Evolutionary conservation across 2,329 filamentous ascomycete species (phyloP).

Genomic region (Colletotrichum aenigma): DNA sequence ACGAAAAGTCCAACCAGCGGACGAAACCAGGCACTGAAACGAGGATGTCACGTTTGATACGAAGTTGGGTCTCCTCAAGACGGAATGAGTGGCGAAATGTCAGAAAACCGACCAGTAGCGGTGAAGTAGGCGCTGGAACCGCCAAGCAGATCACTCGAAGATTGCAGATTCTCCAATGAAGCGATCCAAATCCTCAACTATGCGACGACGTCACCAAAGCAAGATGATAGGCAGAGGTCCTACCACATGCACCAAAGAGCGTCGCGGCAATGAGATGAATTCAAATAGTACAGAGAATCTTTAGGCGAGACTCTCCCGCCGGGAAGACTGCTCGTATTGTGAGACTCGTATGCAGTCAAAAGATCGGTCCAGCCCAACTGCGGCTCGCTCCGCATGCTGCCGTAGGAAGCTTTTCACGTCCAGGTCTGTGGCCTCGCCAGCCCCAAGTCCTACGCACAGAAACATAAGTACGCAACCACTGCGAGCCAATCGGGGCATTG

Average conservation of each 20-base stretch:
- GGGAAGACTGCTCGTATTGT: background rate
- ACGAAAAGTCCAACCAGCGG: background rate
- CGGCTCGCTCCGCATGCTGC: background rate
- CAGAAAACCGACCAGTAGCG: background rate
- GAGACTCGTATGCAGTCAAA: background rate
- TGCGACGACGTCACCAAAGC: background rate
- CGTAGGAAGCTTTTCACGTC: background rate
- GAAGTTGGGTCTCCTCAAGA: background rate
- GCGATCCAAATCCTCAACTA: background rate
- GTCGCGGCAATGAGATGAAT: background rate
- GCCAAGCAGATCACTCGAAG: background rate
- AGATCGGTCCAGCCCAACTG: background rate
- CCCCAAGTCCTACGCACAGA: background rate
- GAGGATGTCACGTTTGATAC: background rate
- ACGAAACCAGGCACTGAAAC: background rate
- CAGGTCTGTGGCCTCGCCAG: background rate
- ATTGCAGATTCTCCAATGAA: background rate
- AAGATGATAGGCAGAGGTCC: background rate
- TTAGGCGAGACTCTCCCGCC: background rate
- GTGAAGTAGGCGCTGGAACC: background rate
- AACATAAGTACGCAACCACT: background rate
- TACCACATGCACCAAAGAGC: background rate
- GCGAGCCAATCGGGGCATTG: background rate
- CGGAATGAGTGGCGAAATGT: background rate
- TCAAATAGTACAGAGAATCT: background rate